phyloP scores from a whole-genome alignment of 2,329 filamentous ascomycete genomes.

The Aspergillus sp. region DNA sequence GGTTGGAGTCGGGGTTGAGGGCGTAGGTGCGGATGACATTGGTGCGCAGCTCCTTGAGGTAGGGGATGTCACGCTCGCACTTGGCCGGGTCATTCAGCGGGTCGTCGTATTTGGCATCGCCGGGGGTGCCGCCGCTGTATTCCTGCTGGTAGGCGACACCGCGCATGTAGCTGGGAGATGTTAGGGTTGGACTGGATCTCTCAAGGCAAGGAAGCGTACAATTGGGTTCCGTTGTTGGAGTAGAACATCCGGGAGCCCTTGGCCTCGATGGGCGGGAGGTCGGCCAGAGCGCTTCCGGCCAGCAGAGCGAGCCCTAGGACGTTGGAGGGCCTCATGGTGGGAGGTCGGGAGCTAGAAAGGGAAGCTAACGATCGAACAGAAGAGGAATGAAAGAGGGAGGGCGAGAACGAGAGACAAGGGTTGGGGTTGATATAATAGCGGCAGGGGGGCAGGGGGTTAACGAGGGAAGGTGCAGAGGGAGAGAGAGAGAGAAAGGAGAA shows the following conservation, averaged over 20 bases:
- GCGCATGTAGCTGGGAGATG: slow-evolving; percentile 59
- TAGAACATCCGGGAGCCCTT: slow-evolving; percentile 79
- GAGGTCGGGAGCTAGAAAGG: too few species aligned
- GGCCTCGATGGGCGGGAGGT: slow-evolving; percentile 1
- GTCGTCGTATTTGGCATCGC: slow-evolving; percentile 52
- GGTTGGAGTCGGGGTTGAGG: slow-evolving; percentile 67
- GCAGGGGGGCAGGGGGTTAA: too few species aligned
- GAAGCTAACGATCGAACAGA: too few species aligned
- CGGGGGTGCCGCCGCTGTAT: slow-evolving; percentile 7
- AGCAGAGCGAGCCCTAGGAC: background rate
- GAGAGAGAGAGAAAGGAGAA: too few species aligned
- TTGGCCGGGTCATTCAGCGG: slow-evolving; percentile 61
- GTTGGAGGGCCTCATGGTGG: too few species aligned
- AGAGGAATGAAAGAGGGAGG: too few species aligned
- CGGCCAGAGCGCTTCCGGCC: background rate
- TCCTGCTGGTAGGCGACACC: slow-evolving; percentile 81
- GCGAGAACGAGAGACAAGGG: too few species aligned
- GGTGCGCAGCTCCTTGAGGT: slow-evolving; percentile 65
- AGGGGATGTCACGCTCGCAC: slow-evolving; percentile 77
- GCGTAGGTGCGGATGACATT: slow-evolving; percentile 93
- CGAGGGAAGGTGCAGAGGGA: too few species aligned
- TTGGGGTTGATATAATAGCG: too few species aligned
- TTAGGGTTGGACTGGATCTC: slow-evolving; percentile 7
- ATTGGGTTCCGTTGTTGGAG: slow-evolving; percentile 64
- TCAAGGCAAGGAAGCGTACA: slow-evolving; percentile 35